Evolutionary conservation across 1,284 basidiomycete genomes (phyloP), one percentile per base, ranked within the genome.

Genomic region (Vanrija pseudolonga): DNA sequence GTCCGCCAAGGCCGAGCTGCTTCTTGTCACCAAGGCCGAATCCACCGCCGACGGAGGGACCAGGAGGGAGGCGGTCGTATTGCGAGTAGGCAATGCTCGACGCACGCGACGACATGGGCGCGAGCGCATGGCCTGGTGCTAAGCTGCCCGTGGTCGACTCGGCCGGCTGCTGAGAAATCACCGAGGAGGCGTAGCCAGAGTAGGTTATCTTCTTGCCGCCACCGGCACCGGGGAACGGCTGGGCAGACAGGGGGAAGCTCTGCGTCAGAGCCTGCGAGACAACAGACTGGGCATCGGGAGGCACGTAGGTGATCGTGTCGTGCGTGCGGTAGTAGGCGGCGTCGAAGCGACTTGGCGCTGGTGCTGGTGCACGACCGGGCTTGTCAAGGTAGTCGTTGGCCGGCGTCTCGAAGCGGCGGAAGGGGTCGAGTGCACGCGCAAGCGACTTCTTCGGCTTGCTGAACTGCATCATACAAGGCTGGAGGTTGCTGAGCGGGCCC

Each of bases 381-480:
- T 67, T 69, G 49, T 69, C 65, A 19, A 69, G 60, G 85, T 68
- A 84, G 19, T 90, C 91, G 67, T 80, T 87, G 7, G 89, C 89
- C 5, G 72, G 59, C 6, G 72, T 66, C 73, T 94, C 91, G 67
- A 92, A 89, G 48, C 90, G 83, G 55, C 88, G 85, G 83, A 90
- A 95, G 53, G 88, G 89, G 64, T 94, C 91, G 83, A 91, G 86
- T 2, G 89, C 86, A 72, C 90, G 90, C 59, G 83, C 83, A 20
- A 91, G 81, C 6, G 90, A 84, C 53, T 90, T 86, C 51, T 91
- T 84, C 18, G 94, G 93, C 77, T 94, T 93, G 81, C 88, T 91
- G 79, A 99, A 98, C 73, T 98, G 96, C 54, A 98, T 97, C 94
- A 98, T 95, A 77, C 90, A 94, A 6, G 92, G 83, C 74, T 98